phyloP scores from a whole-genome alignment of 495 filamentous ascomycete genomes.

The Pseudotulostoma volvatum region DNA sequence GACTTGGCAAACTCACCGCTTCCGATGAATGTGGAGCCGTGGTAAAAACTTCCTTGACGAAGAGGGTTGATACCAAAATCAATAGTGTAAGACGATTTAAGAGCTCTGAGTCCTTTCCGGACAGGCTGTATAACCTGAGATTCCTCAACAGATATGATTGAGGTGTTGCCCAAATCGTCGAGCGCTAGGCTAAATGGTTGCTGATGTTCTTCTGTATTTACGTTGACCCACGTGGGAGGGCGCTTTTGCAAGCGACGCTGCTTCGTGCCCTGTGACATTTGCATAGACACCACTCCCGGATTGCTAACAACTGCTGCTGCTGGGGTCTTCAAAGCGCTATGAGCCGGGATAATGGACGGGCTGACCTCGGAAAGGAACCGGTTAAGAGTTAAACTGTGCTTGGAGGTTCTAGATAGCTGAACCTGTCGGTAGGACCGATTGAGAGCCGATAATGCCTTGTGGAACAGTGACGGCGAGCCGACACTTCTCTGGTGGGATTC shows the following conservation, averaged over 20 bases:
- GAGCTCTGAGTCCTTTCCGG: background rate
- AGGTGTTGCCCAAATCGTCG: background rate
- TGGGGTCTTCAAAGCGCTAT: background rate
- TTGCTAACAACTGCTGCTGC: background rate
- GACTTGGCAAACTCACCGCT: constrained; percentile 46
- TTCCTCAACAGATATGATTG: background rate
- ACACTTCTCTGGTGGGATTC: constrained; percentile 15
- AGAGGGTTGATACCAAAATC: constrained; percentile 62
- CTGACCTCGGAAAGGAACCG: constrained; percentile 16
- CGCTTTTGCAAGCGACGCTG: constrained; percentile 25
- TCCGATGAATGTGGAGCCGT: constrained; percentile 59
- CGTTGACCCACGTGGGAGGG: constrained; percentile 36
- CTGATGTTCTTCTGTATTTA: constrained; percentile 4
- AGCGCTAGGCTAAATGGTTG: background rate
- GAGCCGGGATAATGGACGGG: background rate
- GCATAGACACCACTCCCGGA: constrained; percentile 1
- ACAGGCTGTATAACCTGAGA: background rate
- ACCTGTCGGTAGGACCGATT: constrained; percentile 13
- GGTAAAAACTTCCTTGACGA: constrained; percentile 53
- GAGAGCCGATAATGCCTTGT: constrained; percentile 14
- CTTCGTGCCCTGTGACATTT: background rate
- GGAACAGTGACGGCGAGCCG: constrained; percentile 11
- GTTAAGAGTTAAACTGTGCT: constrained; percentile 18
- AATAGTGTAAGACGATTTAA: constrained; percentile 39
- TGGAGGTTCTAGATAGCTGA: constrained; percentile 5